Evolutionary conservation across 106 monocot genomes (phyloP).

Genomic region (Dioscorea zingiberensis): DNA sequence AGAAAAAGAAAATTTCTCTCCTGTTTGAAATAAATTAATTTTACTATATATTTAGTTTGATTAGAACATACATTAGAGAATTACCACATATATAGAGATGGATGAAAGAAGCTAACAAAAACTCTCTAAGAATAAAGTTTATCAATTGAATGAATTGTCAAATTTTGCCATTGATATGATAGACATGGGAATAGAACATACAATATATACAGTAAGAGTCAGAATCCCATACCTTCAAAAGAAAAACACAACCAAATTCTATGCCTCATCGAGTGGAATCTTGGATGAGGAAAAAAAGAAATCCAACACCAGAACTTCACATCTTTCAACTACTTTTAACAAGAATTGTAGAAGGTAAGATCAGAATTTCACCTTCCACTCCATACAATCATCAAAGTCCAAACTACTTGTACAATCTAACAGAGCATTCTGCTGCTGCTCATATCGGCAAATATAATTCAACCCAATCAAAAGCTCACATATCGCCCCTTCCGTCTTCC

Average conservation of each 20-base stretch:
- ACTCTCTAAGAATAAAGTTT: not conserved
- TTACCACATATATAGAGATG: not conserved
- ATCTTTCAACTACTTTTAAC: not conserved
- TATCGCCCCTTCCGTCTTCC: conserved; percentile 69
- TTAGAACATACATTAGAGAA: no score
- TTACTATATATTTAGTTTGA: no score
- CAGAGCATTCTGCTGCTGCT: conserved; percentile 89
- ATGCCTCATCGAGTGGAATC: conserved; percentile 4
- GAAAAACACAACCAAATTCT: not conserved
- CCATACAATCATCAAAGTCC: conserved; percentile 77
- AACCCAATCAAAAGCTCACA: conserved; percentile 87
- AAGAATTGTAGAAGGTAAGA: not conserved
- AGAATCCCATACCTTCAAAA: not conserved
- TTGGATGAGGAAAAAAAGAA: conserved; percentile 3
- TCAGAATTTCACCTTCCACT: conserved; percentile 56
- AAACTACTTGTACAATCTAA: conserved; percentile 77
- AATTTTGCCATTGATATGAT: not conserved
- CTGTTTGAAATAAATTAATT: no score
- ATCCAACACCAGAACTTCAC: not conserved
- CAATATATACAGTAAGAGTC: conserved; percentile 9
- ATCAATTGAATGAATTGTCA: not conserved
- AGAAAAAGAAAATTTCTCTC: not conserved
- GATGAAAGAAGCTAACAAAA: not conserved
- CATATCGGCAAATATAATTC: conserved; percentile 91
- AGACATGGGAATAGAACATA: not conserved